Evolutionary conservation across 129 eudicot species (phyloP).

Genomic region (Oenanthe sinensis): DNA sequence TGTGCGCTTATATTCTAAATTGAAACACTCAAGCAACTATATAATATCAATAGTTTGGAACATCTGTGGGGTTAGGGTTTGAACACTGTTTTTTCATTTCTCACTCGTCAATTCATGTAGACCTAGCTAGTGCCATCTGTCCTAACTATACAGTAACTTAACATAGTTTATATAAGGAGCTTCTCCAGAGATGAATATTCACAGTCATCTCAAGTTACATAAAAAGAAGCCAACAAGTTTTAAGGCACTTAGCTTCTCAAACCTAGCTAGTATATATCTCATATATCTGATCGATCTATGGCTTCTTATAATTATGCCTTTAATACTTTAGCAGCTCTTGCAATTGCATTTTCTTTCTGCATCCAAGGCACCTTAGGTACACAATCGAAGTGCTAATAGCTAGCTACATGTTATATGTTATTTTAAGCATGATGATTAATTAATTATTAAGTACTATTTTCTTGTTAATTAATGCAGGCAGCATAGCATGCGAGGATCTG

Average conservation of each 20-base stretch:
- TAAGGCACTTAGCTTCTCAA: not conserved
- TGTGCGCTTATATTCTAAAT: not conserved
- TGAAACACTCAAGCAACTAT: not conserved
- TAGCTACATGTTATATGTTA: not conserved
- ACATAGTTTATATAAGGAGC: not conserved
- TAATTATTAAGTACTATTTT: not conserved
- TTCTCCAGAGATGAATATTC: not conserved
- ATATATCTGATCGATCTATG: constrained; percentile 15
- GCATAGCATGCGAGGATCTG: constrained; percentile 55
- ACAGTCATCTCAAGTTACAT: not conserved
- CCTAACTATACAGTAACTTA: not conserved
- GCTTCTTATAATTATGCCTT: constrained; percentile 16
- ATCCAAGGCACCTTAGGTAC: constrained; percentile 36
- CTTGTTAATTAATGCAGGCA: constrained; percentile 20
- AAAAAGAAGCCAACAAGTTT: not conserved
- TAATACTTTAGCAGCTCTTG: constrained; percentile 4
- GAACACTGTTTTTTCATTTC: not conserved
- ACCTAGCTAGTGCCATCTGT: not conserved
- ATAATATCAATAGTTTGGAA: not conserved
- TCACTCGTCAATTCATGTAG: not conserved
- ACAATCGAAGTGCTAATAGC: not conserved
- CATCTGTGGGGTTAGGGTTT: not conserved
- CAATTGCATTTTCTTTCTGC: constrained; percentile 28
- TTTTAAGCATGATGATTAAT: not conserved
- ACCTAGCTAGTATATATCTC: not conserved